A percentile compares a stretch with the other conserved stretches of the same genome.
Conservation (phyloP, 106 monocot genomes). For the Vanilla planifolia region DNA sequence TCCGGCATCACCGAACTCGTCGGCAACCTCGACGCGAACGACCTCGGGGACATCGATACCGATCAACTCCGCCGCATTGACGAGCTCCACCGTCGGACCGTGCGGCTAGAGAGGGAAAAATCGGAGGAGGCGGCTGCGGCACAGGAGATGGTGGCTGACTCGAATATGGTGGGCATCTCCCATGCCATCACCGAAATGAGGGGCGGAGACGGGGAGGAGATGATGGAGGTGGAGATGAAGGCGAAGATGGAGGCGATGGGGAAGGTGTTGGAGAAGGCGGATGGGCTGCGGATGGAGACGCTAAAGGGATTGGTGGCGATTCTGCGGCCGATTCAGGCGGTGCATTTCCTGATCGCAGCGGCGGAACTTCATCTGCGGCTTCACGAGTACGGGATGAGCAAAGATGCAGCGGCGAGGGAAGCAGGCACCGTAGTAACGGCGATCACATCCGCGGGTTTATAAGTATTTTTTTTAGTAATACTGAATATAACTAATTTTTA, state of each 20-base stretch:
- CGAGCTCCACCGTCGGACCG: conserved; percentile 21
- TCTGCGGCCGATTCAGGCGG: conserved; percentile 41
- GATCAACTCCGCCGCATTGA: conserved; percentile 30
- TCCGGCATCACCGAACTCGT: conserved; percentile 26
- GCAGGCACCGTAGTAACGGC: neutral
- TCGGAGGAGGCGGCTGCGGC: conserved; percentile 22
- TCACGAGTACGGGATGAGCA: conserved; percentile 47
- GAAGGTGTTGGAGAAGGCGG: conserved; percentile 36
- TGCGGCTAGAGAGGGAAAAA: conserved; percentile 28
- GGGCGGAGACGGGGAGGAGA: neutral
- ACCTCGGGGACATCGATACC: conserved; percentile 27
- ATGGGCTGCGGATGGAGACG: conserved; percentile 39
- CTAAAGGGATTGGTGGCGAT: conserved; percentile 35
- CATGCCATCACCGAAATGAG: conserved; percentile 9
- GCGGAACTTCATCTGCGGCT: conserved; percentile 56
- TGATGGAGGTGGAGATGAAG: conserved; percentile 24
- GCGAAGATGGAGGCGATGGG: conserved; percentile 24
- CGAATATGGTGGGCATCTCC: conserved; percentile 34
- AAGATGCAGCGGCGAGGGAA: conserved; percentile 14
- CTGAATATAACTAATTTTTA: too few relatives aligned
- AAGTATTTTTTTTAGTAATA: too few relatives aligned
- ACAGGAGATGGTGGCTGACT: conserved; percentile 39
- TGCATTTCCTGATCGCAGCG: conserved; percentile 59
- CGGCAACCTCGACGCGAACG: conserved; percentile 5
- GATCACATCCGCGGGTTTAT: too few relatives aligned